Base-by-base conservation (phyloP, 352 stramenopile genomes). In the Lagenidium giganteum region DNA sequence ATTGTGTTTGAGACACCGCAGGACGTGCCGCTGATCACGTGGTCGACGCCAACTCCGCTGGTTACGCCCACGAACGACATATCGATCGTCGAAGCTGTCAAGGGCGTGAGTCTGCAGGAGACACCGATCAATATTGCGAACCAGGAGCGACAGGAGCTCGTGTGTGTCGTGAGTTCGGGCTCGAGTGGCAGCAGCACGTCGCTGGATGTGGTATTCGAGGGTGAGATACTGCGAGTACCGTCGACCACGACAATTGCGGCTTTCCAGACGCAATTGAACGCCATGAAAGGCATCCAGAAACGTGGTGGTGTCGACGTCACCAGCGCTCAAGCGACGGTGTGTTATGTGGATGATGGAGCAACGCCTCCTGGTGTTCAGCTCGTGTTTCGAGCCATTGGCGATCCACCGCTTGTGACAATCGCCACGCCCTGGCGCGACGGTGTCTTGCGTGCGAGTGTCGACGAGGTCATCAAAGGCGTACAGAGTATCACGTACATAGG, bases 401-500 rank as follows among this genome's bases (percentile, higher is more conserved):
- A 88, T 21, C 64, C 67, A 8, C 43, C 41, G 14, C 38, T 70
- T 8, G 12, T 91, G 3, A 18, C 22, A 6, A 41, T 85, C 16
- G 50, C 62, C 2, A 60, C 75, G 33, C 39, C 17, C 11, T 18
- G 53, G 2, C 71, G 81, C 8, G 64, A 78, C 16, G 81, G 75
- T 0, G 81, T 88, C 28, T 32, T 77, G 11, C 33, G 68, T n/a
- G 64, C 65, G 2, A 47, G 43, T 9, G 25, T 88, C 12, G 46
- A 41, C 0, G 83, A 96, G 31, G 40, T 56, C 1, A 76, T 64
- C 2, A 93, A 88, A 48, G 83, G 83, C 0, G 24, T 97, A 5
- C 52, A 83, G 22, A 55, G 59, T 2, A 71, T 98, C 7, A 52
- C 67, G 18, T 96, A 93, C 50, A 57, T 87, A 51, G 76, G 68